Percentiles rank a stretch among this genome's conserved stretches.
Evolutionary conservation across 768 basidiomycete species (phyloP).

Genomic region (Amanita polypyramis): DNA sequence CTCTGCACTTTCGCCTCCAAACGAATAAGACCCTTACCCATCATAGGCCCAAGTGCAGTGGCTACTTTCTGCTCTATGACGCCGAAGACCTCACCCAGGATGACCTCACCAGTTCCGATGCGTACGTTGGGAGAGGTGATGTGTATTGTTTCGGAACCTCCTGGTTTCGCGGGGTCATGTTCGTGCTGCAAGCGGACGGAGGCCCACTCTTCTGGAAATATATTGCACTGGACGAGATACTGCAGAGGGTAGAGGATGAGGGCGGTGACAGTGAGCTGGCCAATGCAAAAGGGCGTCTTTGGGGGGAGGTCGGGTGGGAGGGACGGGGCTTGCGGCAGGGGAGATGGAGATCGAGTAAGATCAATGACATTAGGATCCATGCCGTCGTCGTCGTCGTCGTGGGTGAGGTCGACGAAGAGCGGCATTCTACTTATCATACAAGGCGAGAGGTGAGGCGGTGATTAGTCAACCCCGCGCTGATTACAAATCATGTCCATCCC

Average conservation of each 20-base stretch:
- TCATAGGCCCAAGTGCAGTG: constrained; percentile 68
- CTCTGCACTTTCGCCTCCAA: constrained; percentile 69
- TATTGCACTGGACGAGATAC: constrained; percentile 45
- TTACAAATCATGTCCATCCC: constrained; percentile 47
- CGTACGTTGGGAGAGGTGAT: constrained; percentile 55
- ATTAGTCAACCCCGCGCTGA: neutral
- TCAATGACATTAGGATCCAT: constrained; percentile 42
- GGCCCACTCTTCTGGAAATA: constrained; percentile 41
- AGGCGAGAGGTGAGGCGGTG: neutral
- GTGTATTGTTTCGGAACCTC: constrained; percentile 63
- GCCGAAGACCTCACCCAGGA: constrained; percentile 60
- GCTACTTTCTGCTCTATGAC: constrained; percentile 85
- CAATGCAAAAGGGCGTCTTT: constrained; percentile 83
- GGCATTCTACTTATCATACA: neutral
- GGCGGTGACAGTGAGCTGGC: constrained; percentile 72
- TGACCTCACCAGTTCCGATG: constrained; percentile 39
- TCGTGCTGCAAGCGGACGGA: constrained; percentile 66
- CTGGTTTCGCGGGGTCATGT: constrained; percentile 43
- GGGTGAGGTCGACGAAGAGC: constrained; percentile 12
- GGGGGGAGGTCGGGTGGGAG: constrained; percentile 52
- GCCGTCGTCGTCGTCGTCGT: constrained; percentile 55
- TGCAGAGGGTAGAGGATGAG: constrained; percentile 75
- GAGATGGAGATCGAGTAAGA: constrained; percentile 57
- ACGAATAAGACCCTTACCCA: constrained; percentile 75
- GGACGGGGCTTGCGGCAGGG: constrained; percentile 28